Evolutionary conservation across 2,329 filamentous ascomycete species (phyloP), one percentile per base, ranked within the genome.

Genomic region (Pseudogymnoascus destructans): DNA sequence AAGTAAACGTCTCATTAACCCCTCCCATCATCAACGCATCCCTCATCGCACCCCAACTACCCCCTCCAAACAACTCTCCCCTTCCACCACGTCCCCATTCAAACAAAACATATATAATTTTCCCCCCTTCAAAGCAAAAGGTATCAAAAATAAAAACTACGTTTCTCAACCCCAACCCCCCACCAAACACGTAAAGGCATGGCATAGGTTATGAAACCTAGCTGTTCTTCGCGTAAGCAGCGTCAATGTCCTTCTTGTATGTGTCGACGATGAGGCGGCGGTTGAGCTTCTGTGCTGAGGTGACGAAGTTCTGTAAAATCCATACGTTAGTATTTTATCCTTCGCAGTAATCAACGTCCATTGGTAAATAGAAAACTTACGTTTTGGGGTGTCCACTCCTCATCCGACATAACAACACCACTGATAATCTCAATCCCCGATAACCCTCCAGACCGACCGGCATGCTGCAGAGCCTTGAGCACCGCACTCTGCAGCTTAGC

Each of bases 331-430:
- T 66, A 65, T 68, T 63, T 36, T 54, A 38, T 58, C 57, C 32
- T 30, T 11, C 13, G 21, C 6, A 30, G 21, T 27, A 35, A 69
- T 72, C 66, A 66, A 66, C 68, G 61, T 71, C 71, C 52, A 73
- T 71, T 70, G 70, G 23, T 5, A 59, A 58, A 30, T 52, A 10
- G 9, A 5, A 42, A 40, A 79, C 87, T 84, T 75, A 92, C 88
- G 69, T 84, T 93, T 60, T 83, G 79, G 57, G 89, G 87, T 58
- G 86, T 92, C 89, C 89, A 95, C 71, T 95, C 89, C 68, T 92
- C 89, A 63, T 92, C 87, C 0, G 85, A 82, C 59, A 95, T 70
- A 27, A 92, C 85, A 21, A 93, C 84, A 55, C 84, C 87, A 23
- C 80, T 77, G 42, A 95, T 77, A 61, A 85, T 81, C 75, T 93